Conservation (phyloP, 2,329 filamentous ascomycete species). For the Claviceps cyperi region DNA sequence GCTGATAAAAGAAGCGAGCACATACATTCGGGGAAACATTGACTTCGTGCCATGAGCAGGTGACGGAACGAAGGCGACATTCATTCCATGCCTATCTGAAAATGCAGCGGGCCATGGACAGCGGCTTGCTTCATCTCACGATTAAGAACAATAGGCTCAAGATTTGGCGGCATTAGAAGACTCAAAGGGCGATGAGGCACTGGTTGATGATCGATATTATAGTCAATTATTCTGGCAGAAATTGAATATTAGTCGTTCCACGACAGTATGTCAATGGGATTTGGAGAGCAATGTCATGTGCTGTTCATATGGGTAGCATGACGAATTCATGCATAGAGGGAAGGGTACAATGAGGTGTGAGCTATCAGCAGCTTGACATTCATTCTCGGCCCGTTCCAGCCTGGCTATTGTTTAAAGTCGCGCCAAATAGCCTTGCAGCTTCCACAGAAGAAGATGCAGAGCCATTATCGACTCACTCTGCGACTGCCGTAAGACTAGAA, state of each 20-base stretch:
- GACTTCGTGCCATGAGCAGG: too few species aligned
- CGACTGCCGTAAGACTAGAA: constrained; percentile 28
- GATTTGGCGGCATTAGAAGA: neutral
- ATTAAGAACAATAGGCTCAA: neutral
- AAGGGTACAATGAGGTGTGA: neutral
- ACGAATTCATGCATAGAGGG: neutral
- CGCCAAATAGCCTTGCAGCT: constrained; percentile 39
- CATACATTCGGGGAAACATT: too few species aligned
- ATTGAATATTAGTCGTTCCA: too few species aligned
- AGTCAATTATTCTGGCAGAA: neutral
- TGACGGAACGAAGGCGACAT: too few species aligned
- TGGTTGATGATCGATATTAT: neutral
- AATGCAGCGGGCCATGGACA: neutral
- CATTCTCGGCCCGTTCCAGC: neutral
- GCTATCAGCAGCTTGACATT: neutral
- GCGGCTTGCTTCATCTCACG: neutral
- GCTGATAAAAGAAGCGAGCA: too few species aligned
- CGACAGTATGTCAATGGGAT: too few species aligned
- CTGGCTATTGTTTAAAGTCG: neutral
- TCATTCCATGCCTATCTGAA: too few species aligned
- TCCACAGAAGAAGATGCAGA: constrained; percentile 40
- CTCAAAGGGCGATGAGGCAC: neutral
- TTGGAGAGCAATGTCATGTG: too few species aligned
- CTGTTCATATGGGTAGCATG: too few species aligned
- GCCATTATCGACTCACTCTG: constrained; percentile 24